Conservation (phyloP, 345 rosid species). For the Leavenworthia alabamica region DNA sequence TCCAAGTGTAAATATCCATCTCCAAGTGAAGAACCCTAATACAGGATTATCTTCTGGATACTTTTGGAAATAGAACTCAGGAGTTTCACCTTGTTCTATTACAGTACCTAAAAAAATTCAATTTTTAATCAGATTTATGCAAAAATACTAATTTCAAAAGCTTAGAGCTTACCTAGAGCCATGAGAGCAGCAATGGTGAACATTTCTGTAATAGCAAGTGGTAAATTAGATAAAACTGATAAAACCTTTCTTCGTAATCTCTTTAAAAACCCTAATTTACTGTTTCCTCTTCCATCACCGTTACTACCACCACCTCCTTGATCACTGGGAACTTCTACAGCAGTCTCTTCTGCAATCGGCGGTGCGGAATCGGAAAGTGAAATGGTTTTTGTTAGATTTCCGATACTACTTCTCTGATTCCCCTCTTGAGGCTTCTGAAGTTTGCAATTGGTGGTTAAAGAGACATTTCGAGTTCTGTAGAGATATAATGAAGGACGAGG, state of each 20-base stretch:
- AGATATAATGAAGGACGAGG: constrained; percentile 4
- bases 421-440: constrained; percentile 45
- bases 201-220: constrained; percentile 90
- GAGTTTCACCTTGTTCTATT: constrained; percentile 88
- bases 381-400: constrained; percentile 47
- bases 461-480: constrained; percentile 26
- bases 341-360: constrained; percentile 37
- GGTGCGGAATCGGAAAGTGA: constrained; percentile 55
- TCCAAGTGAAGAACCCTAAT: constrained; percentile 90
- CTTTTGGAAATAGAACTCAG: constrained; percentile 65
- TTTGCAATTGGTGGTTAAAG: constrained; percentile 48
- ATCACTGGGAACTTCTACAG: constrained; percentile 5
- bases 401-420: constrained; percentile 9
- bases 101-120: constrained; percentile 46
- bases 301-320: constrained; percentile 1
- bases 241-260: constrained; percentile 57
- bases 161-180: constrained; percentile 64
- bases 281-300: constrained; percentile 8
- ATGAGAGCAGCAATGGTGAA: constrained; percentile 68
- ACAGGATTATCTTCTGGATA: constrained; percentile 83
- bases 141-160: too few species aligned
- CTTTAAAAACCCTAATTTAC: constrained; percentile 35
- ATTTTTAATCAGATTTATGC: too few species aligned
- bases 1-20: constrained; percentile 78
- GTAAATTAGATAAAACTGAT: constrained; percentile 72